Conservation (phyloP, 768 basidiomycete genomes). For the Hysterangium stoloniferum region DNA sequence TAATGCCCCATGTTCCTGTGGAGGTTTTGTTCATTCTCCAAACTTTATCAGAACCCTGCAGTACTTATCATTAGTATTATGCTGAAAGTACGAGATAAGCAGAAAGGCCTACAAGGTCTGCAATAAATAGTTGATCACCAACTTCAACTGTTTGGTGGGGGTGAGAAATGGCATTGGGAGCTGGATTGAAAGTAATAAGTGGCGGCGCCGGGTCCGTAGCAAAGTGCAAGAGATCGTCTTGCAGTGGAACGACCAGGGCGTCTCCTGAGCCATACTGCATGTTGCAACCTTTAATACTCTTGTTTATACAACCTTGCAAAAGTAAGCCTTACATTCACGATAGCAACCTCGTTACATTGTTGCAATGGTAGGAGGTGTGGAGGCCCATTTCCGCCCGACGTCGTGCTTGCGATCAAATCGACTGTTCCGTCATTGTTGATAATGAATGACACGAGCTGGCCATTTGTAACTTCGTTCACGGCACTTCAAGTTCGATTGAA, state of each 20-base stretch:
- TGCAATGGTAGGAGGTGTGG: constrained; percentile 44
- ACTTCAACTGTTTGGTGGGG: constrained; percentile 62
- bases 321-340: constrained; percentile 43
- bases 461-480: constrained; percentile 41
- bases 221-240: constrained; percentile 28
- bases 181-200: constrained; percentile 45
- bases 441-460: constrained; percentile 49
- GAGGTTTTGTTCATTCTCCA: constrained; percentile 50
- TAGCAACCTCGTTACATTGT: constrained; percentile 46
- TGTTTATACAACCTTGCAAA: too few species aligned
- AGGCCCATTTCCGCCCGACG: constrained; percentile 44
- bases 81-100: neutral
- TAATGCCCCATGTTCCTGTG: constrained; percentile 42
- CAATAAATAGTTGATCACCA: constrained; percentile 48
- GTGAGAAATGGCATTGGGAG: constrained; percentile 34
- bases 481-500: constrained; percentile 31
- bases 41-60: constrained; percentile 58
- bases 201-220: constrained; percentile 22
- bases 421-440: constrained; percentile 39
- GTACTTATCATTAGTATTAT: neutral
- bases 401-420: constrained; percentile 34
- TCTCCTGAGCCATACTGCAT: constrained; percentile 46
- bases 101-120: constrained; percentile 49
- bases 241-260: constrained; percentile 43
- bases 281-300: too few species aligned